Evolutionary conservation across 768 basidiomycete genomes (phyloP).

Genomic region (Phaeotremella fagi): DNA sequence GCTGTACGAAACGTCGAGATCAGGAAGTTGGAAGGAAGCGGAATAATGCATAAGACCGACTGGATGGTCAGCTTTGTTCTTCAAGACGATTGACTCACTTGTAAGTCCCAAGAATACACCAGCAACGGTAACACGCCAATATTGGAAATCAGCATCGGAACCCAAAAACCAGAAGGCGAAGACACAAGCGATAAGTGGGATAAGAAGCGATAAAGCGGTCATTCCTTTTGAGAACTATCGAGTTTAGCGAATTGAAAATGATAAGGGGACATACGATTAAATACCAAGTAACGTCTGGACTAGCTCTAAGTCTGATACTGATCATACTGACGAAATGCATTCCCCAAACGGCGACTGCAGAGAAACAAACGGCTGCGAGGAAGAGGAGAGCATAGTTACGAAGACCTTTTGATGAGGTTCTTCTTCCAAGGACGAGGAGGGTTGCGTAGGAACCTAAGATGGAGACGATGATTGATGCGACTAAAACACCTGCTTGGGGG

Average conservation of each 20-base stretch:
- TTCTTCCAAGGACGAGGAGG: slow-evolving; percentile 44
- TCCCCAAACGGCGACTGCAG: slow-evolving; percentile 46
- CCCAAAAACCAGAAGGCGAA: slow-evolving; percentile 47
- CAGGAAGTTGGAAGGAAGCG: slow-evolving; percentile 44
- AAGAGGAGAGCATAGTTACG: slow-evolving; percentile 39
- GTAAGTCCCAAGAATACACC: slow-evolving; percentile 46
- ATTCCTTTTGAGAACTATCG: slow-evolving; percentile 44
- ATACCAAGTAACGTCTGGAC: slow-evolving; percentile 42
- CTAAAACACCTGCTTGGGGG: slow-evolving; percentile 42
- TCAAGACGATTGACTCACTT: slow-evolving; percentile 24
- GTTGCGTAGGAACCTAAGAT: slow-evolving; percentile 49
- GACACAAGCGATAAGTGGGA: slow-evolving; percentile 43
- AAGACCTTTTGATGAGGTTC: slow-evolving; percentile 39
- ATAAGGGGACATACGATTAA: slow-evolving; percentile 28
- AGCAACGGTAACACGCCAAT: slow-evolving; percentile 37
- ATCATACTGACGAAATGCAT: slow-evolving; percentile 48
- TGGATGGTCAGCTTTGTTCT: slow-evolving; percentile 15
- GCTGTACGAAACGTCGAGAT: slow-evolving; percentile 31
- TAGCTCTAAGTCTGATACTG: slow-evolving; percentile 33
- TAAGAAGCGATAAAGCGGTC: slow-evolving; percentile 48
- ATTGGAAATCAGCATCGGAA: slow-evolving; percentile 34
- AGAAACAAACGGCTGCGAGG: slow-evolving; percentile 42
- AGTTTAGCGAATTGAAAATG: slow-evolving; percentile 1
- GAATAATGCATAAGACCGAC: slow-evolving; percentile 49
- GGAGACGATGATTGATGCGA: slow-evolving; percentile 48